These are phyloP conservation scores for Paratinospora sagittata DNA, from an alignment of 164 flowering plant genomes.

Conservation along the genomic window DNA sequence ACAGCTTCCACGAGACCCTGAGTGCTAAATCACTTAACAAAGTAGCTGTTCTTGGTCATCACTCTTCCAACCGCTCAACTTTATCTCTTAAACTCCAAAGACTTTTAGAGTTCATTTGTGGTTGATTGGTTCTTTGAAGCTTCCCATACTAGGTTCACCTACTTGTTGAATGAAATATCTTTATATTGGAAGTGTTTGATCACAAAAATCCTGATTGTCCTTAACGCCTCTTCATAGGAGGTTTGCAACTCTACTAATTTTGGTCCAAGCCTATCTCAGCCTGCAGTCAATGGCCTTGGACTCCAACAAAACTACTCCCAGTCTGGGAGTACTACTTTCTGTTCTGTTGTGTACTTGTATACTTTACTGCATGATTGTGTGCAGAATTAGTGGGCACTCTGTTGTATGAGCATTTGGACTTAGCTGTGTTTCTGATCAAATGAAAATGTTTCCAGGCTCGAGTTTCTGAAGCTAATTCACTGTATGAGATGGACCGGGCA, in stretches of 20 bases:
- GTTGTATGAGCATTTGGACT: background rate
- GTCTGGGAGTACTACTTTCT: too few relatives aligned
- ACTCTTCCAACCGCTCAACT: background rate
- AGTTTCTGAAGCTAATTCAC: constrained; percentile 68
- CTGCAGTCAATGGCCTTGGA: background rate
- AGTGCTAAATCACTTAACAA: background rate
- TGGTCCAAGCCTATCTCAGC: background rate
- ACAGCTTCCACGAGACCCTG: too few relatives aligned
- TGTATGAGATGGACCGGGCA: constrained; percentile 84
- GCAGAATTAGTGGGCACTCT: too few relatives aligned
- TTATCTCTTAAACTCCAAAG: background rate
- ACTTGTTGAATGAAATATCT: background rate
- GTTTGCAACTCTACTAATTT: background rate
- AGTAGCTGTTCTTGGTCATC: background rate
- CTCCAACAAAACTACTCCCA: too few relatives aligned
- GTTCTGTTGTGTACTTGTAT: too few relatives aligned
- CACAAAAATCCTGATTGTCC: background rate
- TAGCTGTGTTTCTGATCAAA: background rate
- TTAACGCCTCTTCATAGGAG: background rate
- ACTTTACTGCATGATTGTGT: too few relatives aligned
- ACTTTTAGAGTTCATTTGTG: background rate
- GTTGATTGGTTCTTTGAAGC: background rate
- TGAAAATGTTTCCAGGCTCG: constrained; percentile 26
- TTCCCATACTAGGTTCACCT: background rate
- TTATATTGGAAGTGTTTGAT: background rate